Evolutionary conservation across 441 rosid genomes (phyloP), one percentile per base, ranked within the genome.

Genomic region (Populus hybrid): DNA sequence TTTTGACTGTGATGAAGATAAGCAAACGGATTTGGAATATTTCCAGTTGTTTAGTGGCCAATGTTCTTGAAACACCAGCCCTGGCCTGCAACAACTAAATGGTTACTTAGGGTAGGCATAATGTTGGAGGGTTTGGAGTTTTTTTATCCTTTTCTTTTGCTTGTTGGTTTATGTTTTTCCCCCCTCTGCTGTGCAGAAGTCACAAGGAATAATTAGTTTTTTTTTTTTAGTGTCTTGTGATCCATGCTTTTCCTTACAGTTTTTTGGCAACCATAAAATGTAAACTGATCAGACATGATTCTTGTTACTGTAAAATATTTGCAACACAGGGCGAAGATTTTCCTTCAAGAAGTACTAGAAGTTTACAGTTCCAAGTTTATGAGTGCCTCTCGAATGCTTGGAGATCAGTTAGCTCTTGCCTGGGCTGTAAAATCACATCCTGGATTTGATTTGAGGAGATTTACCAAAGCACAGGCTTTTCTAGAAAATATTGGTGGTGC

Each of bases 361-460:
- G 89, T 88, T n/a, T 94, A 93, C 88, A 85, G 82, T 80, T 89
- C 92, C 68, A 91, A 82, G 81, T 96, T 87, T 69, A 88, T 83
- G 88, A 89, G 84, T 23, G 97, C 99, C 75, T 94, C 98, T 31
- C 87, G 92, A 28, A 93, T 96, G 99, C 97, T 93, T 70, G 99
- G 99, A 73, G 98, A 96, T 79, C 99, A 91, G 82, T 77, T 96
- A 78, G 98, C 99, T 82, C 89, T 96, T 56, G 89, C 90, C 72
- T 86, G 91, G 93, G 91, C 88, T 50, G 81, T 91, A 59, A 90
- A 86, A 76, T 92, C 95, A 6, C 84, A 84, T 16, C 82, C 94
- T 77, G 82, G 87, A 20, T 94, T 93, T 74, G 94, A 93, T 66
- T 84, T 81, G 40, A 89, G 82, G 78, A 84, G 93, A 91, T 93